Evolutionary conservation across 345 rosid species (phyloP).

Genomic region (Acer negundo): DNA sequence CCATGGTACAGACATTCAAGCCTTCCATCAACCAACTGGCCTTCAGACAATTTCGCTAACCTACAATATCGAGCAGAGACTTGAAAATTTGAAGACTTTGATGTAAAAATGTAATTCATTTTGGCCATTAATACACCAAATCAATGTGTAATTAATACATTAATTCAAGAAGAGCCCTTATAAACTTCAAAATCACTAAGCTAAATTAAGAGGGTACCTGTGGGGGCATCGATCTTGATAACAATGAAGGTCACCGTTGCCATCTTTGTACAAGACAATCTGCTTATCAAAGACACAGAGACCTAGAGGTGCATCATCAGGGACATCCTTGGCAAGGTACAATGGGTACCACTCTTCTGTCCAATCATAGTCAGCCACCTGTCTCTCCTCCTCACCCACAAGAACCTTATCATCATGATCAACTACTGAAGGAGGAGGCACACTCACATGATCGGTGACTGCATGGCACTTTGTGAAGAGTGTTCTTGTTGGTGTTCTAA

Average conservation of each 20-base stretch:
- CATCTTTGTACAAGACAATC: conserved; percentile 79
- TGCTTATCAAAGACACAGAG: conserved; percentile 83
- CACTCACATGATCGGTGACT: conserved; percentile 29
- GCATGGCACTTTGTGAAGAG: conserved; percentile 29
- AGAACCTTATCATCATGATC: conserved; percentile 32
- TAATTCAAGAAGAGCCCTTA: neutral
- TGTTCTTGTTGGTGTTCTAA: neutral
- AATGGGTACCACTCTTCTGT: conserved; percentile 93
- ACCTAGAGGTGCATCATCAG: conserved; percentile 90
- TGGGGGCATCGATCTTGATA: conserved; percentile 94
- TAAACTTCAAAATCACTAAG: too few relatives aligned
- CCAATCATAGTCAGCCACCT: conserved; percentile 73
- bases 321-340: conserved; percentile 76
- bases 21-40: conserved; percentile 84
- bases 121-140: neutral
- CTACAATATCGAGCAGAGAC: conserved; percentile 31
- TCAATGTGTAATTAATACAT: neutral
- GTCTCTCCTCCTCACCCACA: conserved; percentile 41
- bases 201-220: conserved; percentile 44
- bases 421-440: neutral
- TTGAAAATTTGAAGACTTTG: too few relatives aligned
- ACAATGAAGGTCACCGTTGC: conserved; percentile 59
- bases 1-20: conserved; percentile 95
- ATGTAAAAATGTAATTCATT: too few relatives aligned
- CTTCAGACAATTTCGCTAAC: conserved; percentile 92